Base-by-base conservation (phyloP, 305 asterid species). In the Fraxinus dipetala region DNA sequence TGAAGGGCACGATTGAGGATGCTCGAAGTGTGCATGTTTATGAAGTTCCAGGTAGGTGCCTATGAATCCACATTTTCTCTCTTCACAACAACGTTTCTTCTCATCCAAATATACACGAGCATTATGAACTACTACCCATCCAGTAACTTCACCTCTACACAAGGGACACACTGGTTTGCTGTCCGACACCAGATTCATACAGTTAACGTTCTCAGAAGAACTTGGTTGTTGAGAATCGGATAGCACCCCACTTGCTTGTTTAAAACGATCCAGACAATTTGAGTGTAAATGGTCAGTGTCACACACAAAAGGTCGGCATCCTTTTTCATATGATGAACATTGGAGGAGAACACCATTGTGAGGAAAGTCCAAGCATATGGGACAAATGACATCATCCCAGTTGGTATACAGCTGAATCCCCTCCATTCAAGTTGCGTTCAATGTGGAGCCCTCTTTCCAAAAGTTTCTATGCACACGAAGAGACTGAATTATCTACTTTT, bases 331-430 rank as follows among this genome's bases (percentile, higher is more conserved):
- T 0, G 96, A 91, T 18, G 97, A 88, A 83, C 97, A 93, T 54
- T 88, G 96, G 85, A 93, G 97, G 81, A 93, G 97, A 76, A 93
- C 97, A 28, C 93, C 84, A 63, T 92, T 92, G 89, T 93, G 97
- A 13, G 97, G 97, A 56, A 86, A 89, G 78, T 92, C 94, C 84
- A 92, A 85, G 87, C 96, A 93, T 86, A 93, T 93, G 85, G 97
- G 97, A 76, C 97, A 93, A 36, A 84, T 86, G 78, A 93, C 84
- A 76, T 91, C 93, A 79, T 90, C 89, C 95, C 94, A 91, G 80
- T 88, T 91, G 70, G 91, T 89, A 83, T 81, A 86, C 76, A 90
- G 83, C 83, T 88, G 91, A 77, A 91, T 85, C 78, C 87, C 93
- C 79, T 91, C 96, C 91, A 87, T 88, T 70, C 31, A 10, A 75